phyloP scores from a whole-genome alignment of 306 rosid species.

The Quercus variabilis region DNA sequence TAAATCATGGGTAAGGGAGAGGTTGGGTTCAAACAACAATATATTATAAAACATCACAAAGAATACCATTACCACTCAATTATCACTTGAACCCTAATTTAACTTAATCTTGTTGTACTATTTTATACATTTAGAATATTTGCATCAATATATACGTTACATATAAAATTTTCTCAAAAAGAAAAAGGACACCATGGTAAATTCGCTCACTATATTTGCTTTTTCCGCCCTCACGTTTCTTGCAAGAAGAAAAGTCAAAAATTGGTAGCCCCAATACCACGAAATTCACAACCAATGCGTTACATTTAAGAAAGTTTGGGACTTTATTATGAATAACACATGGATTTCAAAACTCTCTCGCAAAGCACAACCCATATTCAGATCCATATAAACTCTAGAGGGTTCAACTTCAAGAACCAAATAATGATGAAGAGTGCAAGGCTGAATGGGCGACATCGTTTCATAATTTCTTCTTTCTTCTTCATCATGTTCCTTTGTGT shows the following conservation, averaged over 20 bases:
- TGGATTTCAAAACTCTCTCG: neutral
- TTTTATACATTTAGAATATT: too few species aligned
- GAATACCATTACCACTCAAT: accelerated
- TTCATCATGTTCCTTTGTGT: conserved; percentile 62
- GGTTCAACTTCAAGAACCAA: neutral
- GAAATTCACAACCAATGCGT: conserved; percentile 48
- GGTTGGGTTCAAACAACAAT: too few species aligned
- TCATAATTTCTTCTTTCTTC: conserved; percentile 43
- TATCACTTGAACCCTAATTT: too few species aligned
- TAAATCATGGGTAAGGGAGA: too few species aligned
- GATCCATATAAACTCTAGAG: too few species aligned
- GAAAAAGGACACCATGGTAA: neutral
- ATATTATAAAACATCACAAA: too few species aligned
- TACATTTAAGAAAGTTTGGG: conserved; percentile 37
- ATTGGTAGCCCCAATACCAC: conserved; percentile 35
- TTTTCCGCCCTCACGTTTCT: conserved; percentile 7
- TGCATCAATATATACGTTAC: too few species aligned
- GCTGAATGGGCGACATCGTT: conserved; percentile 37
- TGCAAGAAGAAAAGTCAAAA: conserved; percentile 44
- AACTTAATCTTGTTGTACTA: too few species aligned
- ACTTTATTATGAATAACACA: conserved; percentile 25
- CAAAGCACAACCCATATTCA: too few species aligned
- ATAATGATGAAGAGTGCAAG: conserved; percentile 27
- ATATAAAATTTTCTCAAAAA: neutral
- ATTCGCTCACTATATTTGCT: neutral